Base-by-base conservation (phyloP, 257 asterid species). In the Linderniella brevidens region DNA sequence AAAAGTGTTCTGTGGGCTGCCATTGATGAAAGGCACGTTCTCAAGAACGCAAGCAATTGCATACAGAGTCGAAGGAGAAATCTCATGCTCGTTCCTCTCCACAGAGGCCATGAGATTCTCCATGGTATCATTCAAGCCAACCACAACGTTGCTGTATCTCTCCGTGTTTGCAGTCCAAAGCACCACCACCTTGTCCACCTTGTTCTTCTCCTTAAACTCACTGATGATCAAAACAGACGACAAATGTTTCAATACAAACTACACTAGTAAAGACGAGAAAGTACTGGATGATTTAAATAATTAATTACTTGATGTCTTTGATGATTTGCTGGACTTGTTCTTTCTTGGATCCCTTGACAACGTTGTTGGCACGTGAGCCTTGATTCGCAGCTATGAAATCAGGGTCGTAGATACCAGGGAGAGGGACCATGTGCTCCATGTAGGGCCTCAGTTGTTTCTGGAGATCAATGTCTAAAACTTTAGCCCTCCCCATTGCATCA, bases 361-460 rank as follows among this genome's bases (percentile, higher is more conserved):
- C 59, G 56, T 81, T 73, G 78, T 90, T 70, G 50, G 93, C 98
- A 54, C 98, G 96, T 13, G 90, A 45, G 15, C 81, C 94, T 70
- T 90, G 98, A 56, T 90, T 90, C 17, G 98, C 98, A 37, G 98
- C 98, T 38, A 90, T 90, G 90, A 90, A 90, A 77, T 90, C 98
- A 18, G 98, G 70, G 42, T 79, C 74, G 65, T 70, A 90, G 78
- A 90, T 77, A 47, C 98, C 98, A 1, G 98, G 98, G 52, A 90
- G 98, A 17, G 98, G 98, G 75, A 79, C 92, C 94, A 90, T 75
- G 57, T 82, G 78, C 52, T 90, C 98, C 98, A 90, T 81, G 81
- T 90, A 90, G 49, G 98, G 86, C 78, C 96, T 63, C 39, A 90
- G 74, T 60, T 90, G 98, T 58, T 81, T 81, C 51, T 90, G 98